Base-by-base conservation (phyloP, 352 stramenopile species). In the Pythium folliculosum region DNA sequence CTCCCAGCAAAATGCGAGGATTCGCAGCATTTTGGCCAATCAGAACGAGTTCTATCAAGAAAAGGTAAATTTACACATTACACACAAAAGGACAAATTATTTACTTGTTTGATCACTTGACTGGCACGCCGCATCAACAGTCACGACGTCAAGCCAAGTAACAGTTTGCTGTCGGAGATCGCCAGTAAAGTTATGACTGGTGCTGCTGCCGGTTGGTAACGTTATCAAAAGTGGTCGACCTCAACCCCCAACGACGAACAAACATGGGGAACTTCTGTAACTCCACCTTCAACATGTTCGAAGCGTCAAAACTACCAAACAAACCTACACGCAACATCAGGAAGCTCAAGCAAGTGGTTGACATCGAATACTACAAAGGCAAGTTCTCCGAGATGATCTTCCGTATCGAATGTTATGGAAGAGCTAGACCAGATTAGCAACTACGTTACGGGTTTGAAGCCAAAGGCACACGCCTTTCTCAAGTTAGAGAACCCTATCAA, bases 321-420 rank as follows among this genome's bases (percentile, higher is more conserved):
- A 12, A 32, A 55, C 22, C 25, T 55, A 5, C 25, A 21, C 25
- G 13, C 12, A 55, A 21, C 17, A 5, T 55, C 22, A 12, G 48
- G 5, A 56, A 56, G 27, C 49, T 38, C 49, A 56, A 56, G 49
- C 49, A 56, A 37, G 19, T 25, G 9, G 49, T 6, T 30, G 49
- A 56, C 14, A 56, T 56, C 23, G 49, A 56, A 21, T 6, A 38
- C 12, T 35, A 56, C 44, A 56, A 56, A 5, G 49, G 22, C 16
- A 56, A 56, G 49, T 35, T 56, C 19, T 56, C 49, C 49, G 49
- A 56, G n/a, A 38, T 56, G 49, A 56, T 56, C 27, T 56, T 56
- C 22, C 27, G 49, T n/a, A 25, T 37, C 49, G 49, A 56, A 56
- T n/a, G 49, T 2, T 25, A 38, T 56, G 49, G 49, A 21, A 17